Percentiles rank a stretch among this genome's conserved stretches.
Conservation (phyloP, 768 basidiomycete genomes). For the Naganishia friedmannii region DNA sequence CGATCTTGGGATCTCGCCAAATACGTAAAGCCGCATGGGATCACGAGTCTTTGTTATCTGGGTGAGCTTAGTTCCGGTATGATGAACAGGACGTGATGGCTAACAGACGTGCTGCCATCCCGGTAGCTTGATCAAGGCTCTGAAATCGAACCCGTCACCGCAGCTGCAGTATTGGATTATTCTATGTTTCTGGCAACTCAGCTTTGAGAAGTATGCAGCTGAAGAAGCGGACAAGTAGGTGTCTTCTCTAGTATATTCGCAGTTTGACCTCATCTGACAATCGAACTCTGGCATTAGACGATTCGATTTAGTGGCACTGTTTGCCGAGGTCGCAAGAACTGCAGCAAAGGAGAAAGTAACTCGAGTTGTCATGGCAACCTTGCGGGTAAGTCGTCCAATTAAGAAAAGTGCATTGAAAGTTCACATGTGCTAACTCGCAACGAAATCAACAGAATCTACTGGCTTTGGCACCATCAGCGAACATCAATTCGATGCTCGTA, state of each 20-base stretch:
- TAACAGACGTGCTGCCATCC: neutral
- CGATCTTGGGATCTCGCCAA: conserved; percentile 74
- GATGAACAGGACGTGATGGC: no score
- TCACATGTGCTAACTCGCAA: neutral
- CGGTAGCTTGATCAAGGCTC: conserved; percentile 72
- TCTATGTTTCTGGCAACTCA: conserved; percentile 89
- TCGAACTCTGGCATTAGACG: conserved; percentile 59
- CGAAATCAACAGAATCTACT: conserved; percentile 70
- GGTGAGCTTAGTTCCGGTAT: conserved; percentile 37
- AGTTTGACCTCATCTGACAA: conserved; percentile 13
- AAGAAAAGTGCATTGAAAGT: neutral
- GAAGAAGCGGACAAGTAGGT: conserved; percentile 80
- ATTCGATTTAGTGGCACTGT: conserved; percentile 80
- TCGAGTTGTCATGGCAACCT: conserved; percentile 85
- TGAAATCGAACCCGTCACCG: conserved; percentile 75
- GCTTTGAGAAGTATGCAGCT: conserved; percentile 82
- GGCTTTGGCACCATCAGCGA: conserved; percentile 78
- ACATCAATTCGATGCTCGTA: conserved; percentile 88
- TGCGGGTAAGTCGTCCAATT: conserved; percentile 61
- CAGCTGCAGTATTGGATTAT: conserved; percentile 95
- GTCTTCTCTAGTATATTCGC: neutral
- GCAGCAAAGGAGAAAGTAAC: conserved; percentile 97
- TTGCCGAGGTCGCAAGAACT: conserved; percentile 76
- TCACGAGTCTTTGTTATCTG: conserved; percentile 50
- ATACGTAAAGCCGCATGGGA: conserved; percentile 78